These are phyloP conservation scores for Protomyces inouyei DNA, from an alignment of 1,139 yeast species.

Conservation along the genomic window DNA sequence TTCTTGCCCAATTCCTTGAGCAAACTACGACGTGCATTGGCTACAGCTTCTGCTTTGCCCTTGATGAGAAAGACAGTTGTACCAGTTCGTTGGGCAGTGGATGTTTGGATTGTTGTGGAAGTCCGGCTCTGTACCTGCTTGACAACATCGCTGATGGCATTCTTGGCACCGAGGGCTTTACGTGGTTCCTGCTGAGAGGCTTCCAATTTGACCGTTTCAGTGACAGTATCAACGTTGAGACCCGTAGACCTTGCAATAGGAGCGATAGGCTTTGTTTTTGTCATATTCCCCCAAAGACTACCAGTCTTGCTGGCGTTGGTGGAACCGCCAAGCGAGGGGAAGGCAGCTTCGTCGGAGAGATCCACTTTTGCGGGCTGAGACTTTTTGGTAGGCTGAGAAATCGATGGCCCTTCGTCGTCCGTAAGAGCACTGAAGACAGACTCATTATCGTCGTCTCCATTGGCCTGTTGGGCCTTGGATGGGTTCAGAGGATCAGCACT, in stretches of 20 bases:
- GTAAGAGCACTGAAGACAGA: neutral
- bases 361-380: constrained; percentile 1
- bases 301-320: constrained; percentile 1
- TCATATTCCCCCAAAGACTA: constrained; percentile 13
- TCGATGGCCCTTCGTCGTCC: neutral
- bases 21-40: constrained; percentile 68
- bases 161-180: constrained; percentile 18
- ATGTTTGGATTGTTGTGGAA: constrained; percentile 58
- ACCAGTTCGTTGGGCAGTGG: constrained; percentile 69
- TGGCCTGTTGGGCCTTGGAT: neutral
- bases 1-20: constrained; percentile 66
- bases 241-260: neutral
- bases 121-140: constrained; percentile 19
- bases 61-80: constrained; percentile 79
- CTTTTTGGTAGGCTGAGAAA: neutral
- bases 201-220: constrained; percentile 25
- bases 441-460: neutral
- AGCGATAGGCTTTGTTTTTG: neutral
- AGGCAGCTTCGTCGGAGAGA: constrained; percentile 12
- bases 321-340: constrained; percentile 15
- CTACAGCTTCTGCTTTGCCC: constrained; percentile 68
- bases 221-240: constrained; percentile 1
- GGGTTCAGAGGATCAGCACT: neutral
- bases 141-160: constrained; percentile 21
- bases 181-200: constrained; percentile 25